phyloP scores from a whole-genome alignment of 345 rosid species.

The Pistacia vera region DNA sequence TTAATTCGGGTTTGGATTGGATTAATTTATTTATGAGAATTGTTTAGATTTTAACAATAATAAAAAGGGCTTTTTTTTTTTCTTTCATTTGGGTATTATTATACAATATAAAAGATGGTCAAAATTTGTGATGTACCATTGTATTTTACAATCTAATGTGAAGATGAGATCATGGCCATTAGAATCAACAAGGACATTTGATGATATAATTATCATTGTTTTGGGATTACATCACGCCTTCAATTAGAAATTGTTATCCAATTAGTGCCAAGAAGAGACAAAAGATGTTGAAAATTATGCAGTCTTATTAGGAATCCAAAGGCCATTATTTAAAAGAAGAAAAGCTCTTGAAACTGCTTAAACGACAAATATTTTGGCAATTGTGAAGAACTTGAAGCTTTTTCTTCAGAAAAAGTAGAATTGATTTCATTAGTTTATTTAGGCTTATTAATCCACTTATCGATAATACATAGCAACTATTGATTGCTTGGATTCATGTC shows the following conservation, averaged over 20 bases:
- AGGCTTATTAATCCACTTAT: neutral
- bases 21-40: too few relatives aligned
- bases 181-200: neutral
- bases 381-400: neutral
- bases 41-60: too few relatives aligned
- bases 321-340: neutral
- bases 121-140: too few relatives aligned
- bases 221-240: neutral
- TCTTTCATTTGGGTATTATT: too few relatives aligned
- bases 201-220: neutral
- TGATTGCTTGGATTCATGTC: neutral
- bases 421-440: too few relatives aligned
- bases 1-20: too few relatives aligned
- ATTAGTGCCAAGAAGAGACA: neutral
- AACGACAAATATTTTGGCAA: neutral
- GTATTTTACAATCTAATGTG: too few relatives aligned
- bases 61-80: too few relatives aligned
- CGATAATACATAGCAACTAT: neutral
- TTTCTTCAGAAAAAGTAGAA: too few relatives aligned
- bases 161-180: too few relatives aligned
- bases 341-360: neutral
- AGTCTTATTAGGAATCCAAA: neutral
- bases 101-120: too few relatives aligned
- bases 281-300: neutral
- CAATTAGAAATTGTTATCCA: neutral